Evolutionary conservation across 768 basidiomycete species (phyloP).

Genomic region (Trametes meyenii): DNA sequence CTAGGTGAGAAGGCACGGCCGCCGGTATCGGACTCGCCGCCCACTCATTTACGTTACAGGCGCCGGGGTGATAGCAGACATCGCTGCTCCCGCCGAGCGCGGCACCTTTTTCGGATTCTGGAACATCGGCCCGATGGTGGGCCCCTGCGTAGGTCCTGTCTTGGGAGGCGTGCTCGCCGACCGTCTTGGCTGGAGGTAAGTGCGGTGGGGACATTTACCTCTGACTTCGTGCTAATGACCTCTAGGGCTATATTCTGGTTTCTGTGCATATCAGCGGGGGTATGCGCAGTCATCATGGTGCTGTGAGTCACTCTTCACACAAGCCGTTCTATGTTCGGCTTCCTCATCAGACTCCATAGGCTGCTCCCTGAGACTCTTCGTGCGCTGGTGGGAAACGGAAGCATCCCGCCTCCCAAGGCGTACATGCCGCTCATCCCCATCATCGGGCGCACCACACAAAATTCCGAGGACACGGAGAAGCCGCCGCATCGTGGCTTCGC

Average conservation of each 20-base stretch:
- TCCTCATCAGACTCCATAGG: constrained; percentile 23
- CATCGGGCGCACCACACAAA: constrained; percentile 24
- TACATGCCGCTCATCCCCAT: constrained; percentile 39
- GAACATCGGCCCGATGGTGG: constrained; percentile 65
- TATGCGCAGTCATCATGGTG: constrained; percentile 40
- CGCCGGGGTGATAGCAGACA: constrained; percentile 79
- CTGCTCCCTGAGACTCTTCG: constrained; percentile 55
- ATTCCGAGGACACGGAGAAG: constrained; percentile 10
- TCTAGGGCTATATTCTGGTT: constrained; percentile 48
- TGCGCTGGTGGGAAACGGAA: constrained; percentile 45
- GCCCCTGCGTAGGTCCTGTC: constrained; percentile 44
- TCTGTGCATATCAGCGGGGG: constrained; percentile 38
- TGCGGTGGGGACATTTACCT: background rate
- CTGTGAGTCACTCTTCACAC: constrained; percentile 31
- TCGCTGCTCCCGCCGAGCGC: constrained; percentile 70
- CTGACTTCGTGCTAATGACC: background rate
- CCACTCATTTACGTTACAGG: constrained; percentile 38
- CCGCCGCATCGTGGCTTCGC: constrained; percentile 41
- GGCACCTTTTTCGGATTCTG: constrained; percentile 76
- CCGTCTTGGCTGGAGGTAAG: constrained; percentile 36
- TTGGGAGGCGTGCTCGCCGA: constrained; percentile 49
- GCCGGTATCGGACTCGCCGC: background rate
- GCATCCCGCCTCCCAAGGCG: constrained; percentile 36
- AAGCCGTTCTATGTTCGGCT: background rate
- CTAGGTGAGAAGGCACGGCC: constrained; percentile 48